Percentiles rank a stretch among this genome's conserved stretches.
Conservation (phyloP, 805 yeast genomes). For the Yueomyces sp. region DNA sequence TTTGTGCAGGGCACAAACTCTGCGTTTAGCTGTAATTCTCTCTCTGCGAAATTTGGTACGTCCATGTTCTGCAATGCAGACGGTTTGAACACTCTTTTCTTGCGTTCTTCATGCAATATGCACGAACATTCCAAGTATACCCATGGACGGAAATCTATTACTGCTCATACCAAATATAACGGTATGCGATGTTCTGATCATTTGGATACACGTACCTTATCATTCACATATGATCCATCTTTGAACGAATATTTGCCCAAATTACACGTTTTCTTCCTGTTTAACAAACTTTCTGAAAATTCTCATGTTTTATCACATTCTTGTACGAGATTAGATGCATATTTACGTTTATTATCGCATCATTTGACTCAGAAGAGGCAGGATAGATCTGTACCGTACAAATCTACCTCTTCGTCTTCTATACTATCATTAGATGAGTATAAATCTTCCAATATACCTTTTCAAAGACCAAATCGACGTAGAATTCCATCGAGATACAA, state of each 20-base stretch:
- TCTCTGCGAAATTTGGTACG: too few relatives aligned
- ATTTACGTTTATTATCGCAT: slow-evolving; percentile 5
- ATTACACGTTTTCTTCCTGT: slow-evolving; percentile 15
- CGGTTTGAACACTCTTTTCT: too few relatives aligned
- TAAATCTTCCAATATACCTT: not conserved
- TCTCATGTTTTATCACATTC: slow-evolving; percentile 11
- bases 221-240: slow-evolving; percentile 10
- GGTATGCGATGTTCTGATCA: too few relatives aligned
- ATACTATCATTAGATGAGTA: not conserved
- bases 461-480: not conserved
- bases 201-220: too few relatives aligned
- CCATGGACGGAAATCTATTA: too few relatives aligned
- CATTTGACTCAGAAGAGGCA: slow-evolving; percentile 1
- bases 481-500: not conserved
- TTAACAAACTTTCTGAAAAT: slow-evolving; percentile 13
- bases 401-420: not conserved
- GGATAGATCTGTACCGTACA: too few relatives aligned
- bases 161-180: too few relatives aligned
- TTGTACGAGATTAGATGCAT: slow-evolving; percentile 13
- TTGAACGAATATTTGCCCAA: slow-evolving; percentile 12
- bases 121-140: too few relatives aligned
- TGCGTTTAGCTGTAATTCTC: too few relatives aligned
- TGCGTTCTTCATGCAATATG: too few relatives aligned
- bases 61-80: too few relatives aligned
- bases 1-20: too few relatives aligned